Percentiles rank a stretch among this genome's conserved stretches.
Evolutionary conservation across 257 asterid species (phyloP).

Genomic region (Nicotiana sylvestris): DNA sequence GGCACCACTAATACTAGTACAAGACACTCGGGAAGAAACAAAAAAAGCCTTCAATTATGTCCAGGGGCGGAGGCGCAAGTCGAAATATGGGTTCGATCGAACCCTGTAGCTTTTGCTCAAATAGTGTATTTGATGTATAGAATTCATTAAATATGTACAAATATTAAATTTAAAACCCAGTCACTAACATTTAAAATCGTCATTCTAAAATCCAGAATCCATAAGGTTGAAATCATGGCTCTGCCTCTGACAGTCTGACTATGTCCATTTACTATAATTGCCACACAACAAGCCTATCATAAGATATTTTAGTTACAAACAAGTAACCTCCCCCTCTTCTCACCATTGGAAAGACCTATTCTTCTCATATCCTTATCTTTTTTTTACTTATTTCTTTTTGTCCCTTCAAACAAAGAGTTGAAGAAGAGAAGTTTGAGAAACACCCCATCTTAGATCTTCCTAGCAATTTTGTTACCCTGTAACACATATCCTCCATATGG

Average conservation of each 20-base stretch:
- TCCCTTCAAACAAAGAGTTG: background rate
- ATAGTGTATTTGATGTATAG: too few species aligned
- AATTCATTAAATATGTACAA: too few species aligned
- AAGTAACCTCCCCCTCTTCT: background rate
- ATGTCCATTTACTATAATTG: constrained; percentile 5
- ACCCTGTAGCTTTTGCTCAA: too few species aligned
- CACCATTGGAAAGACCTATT: background rate
- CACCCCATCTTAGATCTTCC: background rate
- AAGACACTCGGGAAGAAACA: too few species aligned
- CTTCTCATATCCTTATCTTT: background rate
- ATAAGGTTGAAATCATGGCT: too few species aligned
- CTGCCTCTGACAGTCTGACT: too few species aligned
- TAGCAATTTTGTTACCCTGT: background rate
- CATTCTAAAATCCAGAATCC: too few species aligned
- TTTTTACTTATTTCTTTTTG: background rate
- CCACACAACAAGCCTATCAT: background rate
- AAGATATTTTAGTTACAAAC: background rate
- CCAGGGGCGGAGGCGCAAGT: too few species aligned
- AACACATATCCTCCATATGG: background rate
- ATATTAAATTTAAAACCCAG: too few species aligned
- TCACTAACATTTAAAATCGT: too few species aligned
- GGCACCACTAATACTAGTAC: too few species aligned
- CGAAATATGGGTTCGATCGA: too few species aligned
- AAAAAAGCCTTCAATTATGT: background rate
- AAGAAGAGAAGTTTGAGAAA: background rate